These are phyloP conservation scores for Ophryocystis elektroscirrha DNA, from an alignment of 169 alveolate genomes.

Conservation along the genomic window DNA sequence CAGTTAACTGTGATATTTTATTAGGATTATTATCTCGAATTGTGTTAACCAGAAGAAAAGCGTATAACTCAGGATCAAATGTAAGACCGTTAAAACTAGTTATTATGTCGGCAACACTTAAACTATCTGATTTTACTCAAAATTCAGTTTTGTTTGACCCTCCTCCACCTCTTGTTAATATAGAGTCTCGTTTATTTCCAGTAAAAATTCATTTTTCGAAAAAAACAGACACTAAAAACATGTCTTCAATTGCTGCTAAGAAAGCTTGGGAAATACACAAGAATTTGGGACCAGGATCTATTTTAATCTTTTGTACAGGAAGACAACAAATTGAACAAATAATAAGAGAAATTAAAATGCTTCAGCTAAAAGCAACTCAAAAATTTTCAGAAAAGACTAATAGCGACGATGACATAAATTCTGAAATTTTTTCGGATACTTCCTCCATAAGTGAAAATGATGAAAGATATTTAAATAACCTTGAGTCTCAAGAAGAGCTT, in stretches of 20 bases:
- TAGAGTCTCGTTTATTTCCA: conserved; percentile 36
- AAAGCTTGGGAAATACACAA: conserved; percentile 35
- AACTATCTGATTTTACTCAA: conserved; percentile 64
- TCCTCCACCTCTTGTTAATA: conserved; percentile 48
- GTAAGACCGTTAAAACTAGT: conserved; percentile 55
- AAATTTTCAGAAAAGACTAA: too few species aligned
- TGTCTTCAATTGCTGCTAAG: conserved; percentile 56
- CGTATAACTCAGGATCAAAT: too few species aligned
- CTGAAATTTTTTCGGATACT: too few species aligned
- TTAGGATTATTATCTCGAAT: conserved; percentile 83
- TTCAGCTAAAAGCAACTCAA: too few species aligned
- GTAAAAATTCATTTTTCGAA: conserved; percentile 41
- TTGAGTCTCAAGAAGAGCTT: too few species aligned
- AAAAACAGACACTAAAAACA: conserved; percentile 53
- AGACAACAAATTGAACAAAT: conserved; percentile 68
- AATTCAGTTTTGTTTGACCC: conserved; percentile 54
- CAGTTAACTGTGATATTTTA: conserved; percentile 84
- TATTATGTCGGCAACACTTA: conserved; percentile 96
- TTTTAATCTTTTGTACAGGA: conserved; percentile 85
- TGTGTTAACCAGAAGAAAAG: conserved; percentile 36
- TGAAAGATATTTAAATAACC: too few species aligned
- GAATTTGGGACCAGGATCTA: conserved; percentile 86
- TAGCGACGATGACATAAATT: background rate
- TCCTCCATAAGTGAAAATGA: too few species aligned
- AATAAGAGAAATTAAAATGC: too few species aligned